A percentile compares a stretch with the other conserved stretches of the same genome.
Conservation (phyloP, 805 yeast genomes). For the Suhomyces faveliae region DNA sequence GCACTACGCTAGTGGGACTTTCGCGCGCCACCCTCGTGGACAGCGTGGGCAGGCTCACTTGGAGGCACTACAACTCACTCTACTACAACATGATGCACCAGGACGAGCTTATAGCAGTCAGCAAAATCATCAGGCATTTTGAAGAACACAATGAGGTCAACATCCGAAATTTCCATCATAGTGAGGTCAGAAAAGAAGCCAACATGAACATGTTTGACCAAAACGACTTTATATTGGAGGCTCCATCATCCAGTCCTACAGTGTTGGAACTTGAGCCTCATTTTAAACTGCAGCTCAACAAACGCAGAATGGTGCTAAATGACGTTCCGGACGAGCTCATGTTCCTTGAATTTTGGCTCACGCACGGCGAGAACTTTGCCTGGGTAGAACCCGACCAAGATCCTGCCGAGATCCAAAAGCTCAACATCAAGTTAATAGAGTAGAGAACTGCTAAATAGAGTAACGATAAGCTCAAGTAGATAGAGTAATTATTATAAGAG, state of each 20-base stretch:
- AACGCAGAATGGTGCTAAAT: conserved; percentile 36
- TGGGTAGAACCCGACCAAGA: conserved; percentile 50
- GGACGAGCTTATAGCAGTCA: conserved; percentile 31
- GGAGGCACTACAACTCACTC: conserved; percentile 34
- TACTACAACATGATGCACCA: conserved; percentile 27
- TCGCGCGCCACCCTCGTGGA: conserved; percentile 10
- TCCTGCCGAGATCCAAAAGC: conserved; percentile 35
- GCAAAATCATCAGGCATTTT: conserved; percentile 37
- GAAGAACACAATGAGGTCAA: conserved; percentile 45
- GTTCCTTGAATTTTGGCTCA: conserved; percentile 38
- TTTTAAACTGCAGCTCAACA: conserved; percentile 22
- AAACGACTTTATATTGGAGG: conserved; percentile 26
- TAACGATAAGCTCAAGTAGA: too few species aligned
- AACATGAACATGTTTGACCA: conserved; percentile 17
- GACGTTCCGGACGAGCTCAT: conserved; percentile 33
- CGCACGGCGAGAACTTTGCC: conserved; percentile 34
- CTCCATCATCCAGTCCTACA: conserved; percentile 11
- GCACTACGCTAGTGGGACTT: conserved; percentile 5
- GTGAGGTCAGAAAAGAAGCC: conserved; percentile 22
- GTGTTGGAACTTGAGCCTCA: conserved; percentile 13
- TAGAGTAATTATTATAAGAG: too few species aligned
- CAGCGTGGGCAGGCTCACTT: conserved; percentile 30
- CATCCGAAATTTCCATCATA: conserved; percentile 37
- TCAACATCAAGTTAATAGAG: conserved; percentile 2
- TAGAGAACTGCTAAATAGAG: not conserved